Base-by-base conservation (phyloP, 495 filamentous ascomycete species). In the Penicillium angulare region DNA sequence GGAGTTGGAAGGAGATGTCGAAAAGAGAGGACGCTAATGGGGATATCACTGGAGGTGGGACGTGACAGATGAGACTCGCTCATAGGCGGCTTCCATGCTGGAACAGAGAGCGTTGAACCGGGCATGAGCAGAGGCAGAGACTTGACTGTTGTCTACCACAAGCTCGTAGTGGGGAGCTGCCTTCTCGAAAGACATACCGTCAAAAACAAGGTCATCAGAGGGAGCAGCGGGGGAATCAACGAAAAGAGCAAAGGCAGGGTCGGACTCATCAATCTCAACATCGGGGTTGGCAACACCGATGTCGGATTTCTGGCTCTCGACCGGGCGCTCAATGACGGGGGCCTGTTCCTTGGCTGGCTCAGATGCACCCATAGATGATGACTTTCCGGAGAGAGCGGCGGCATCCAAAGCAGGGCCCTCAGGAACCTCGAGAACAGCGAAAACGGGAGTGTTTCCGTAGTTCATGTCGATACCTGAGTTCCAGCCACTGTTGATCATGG, bases 371-470 rank as follows among this genome's bases (percentile, higher is more conserved):
- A 80, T 53, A 8, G 76, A 74, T 1, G 77, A 64, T 65, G 78
- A 66, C 72, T 93, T 92, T 55, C 88, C 86, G 27, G 83, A 84
- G 7, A 93, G 72, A 34, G 75, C 57, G 36, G 77, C 74, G 0
- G 76, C 64, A 48, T 92, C 86, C 32, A 86, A 61, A n/a, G 68
- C 73, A 22, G 86, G 86, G 3, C 85, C 79, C 53, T 86, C 77
- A 9, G 90, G 88, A 15, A 95, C 76, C 39, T 87, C 82, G 15
- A 86, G 66, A n/a, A 95, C 83, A 43, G 89, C 81, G 57, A 85
- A 97, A 35, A 95, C 88, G 35, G 86, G 82, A 9, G 88, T 81
- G 55, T 88, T 86, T 61, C 84, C 86, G 52, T 69, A 81, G 64
- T 72, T 76, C 61, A 80, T 75, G 52, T 78, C 57, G n/a, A 60